Conservation (phyloP, 2,329 filamentous ascomycete genomes). For the Pyricularia grisea region DNA sequence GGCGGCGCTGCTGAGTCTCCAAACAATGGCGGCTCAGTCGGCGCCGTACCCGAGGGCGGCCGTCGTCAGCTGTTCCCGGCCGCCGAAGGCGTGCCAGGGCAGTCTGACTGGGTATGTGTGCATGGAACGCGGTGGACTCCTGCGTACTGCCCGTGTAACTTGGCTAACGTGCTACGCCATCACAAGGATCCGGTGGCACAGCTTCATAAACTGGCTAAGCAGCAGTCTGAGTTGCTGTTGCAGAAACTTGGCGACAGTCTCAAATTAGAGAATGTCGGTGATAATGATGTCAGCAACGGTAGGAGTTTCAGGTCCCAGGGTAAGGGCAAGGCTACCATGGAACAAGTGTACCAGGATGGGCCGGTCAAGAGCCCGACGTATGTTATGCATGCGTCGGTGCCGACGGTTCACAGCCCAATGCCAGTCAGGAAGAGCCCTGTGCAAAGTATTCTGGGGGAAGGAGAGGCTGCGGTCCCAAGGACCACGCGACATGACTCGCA, state of each 20-base stretch:
- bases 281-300: conserved; percentile 10
- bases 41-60: not conserved
- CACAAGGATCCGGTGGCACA: conserved; percentile 60
- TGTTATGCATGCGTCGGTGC: conserved; percentile 22
- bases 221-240: conserved; percentile 54
- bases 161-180: conserved; percentile 41
- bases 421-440: conserved; percentile 19
- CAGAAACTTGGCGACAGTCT: conserved; percentile 34
- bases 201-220: conserved; percentile 59
- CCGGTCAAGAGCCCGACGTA: conserved; percentile 28
- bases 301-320: conserved; percentile 15
- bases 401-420: conserved; percentile 25
- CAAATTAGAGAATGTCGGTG: conserved; percentile 10
- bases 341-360: conserved; percentile 40
- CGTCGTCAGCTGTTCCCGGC: conserved; percentile 49
- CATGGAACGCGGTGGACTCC: conserved; percentile 39
- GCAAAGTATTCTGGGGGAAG: conserved; percentile 14
- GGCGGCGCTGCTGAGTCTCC: conserved; percentile 23
- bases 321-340: conserved; percentile 17
- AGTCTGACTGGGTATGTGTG: conserved; percentile 90
- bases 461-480: conserved; percentile 7
- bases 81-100: conserved; percentile 75
- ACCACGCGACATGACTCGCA: not conserved
- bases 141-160: conserved; percentile 43
- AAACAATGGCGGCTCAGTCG: conserved; percentile 12